Conservation (phyloP, 176 grass and related monocot species). For the Aegilops sharonensis region DNA sequence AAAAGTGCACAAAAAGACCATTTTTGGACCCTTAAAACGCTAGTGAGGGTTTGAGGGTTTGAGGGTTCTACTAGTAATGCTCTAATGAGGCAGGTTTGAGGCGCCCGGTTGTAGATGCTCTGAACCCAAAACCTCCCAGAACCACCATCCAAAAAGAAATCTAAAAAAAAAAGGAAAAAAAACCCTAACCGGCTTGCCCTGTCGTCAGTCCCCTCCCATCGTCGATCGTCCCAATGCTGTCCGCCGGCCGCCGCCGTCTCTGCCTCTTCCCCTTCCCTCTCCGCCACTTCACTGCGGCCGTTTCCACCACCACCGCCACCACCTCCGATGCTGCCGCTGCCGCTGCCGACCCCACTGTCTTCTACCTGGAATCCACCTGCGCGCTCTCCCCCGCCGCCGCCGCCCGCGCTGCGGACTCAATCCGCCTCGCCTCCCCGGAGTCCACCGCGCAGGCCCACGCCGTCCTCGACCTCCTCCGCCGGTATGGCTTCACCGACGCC, state of each 20-base stretch:
- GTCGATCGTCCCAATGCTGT: background rate
- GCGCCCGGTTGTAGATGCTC: no score
- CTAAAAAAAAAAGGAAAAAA: no score
- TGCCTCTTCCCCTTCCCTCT: background rate
- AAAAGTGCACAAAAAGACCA: no score
- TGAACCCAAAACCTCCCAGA: no score
- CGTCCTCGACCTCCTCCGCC: conserved; percentile 31
- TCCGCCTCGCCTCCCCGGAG: background rate
- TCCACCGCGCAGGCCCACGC: conserved; percentile 11
- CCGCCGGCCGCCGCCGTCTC: background rate
- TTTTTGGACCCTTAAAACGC: no score
- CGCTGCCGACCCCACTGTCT: background rate
- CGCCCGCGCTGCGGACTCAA: background rate
- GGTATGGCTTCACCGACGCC: conserved; percentile 30
- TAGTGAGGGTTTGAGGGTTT: no score
- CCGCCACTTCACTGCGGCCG: background rate
- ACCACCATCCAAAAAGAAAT: no score
- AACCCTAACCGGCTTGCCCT: background rate
- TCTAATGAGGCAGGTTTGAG: no score
- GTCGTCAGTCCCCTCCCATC: background rate
- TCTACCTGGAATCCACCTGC: conserved; percentile 21
- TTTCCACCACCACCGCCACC: background rate
- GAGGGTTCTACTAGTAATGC: no score
- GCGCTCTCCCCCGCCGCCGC: conserved; percentile 10
- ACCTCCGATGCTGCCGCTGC: background rate